Evolutionary conservation across 225 moss, liverwort and hornwort species (phyloP).

Genomic region (Marchantia paleacea): DNA sequence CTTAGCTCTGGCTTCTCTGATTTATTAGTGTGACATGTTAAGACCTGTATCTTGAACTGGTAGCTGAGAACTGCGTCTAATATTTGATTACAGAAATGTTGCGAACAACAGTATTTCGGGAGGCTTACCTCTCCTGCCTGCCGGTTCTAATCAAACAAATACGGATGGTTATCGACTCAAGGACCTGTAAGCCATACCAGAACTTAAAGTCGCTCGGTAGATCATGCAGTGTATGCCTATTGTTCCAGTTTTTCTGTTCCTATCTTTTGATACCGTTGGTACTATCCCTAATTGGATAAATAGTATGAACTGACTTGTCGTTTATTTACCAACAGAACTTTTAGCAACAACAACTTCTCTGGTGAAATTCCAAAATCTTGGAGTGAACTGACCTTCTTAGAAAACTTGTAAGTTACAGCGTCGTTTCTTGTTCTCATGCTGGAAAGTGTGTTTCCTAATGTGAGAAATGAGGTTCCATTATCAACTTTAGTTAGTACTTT

Average conservation of each 20-base stretch:
- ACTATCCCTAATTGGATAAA: background rate
- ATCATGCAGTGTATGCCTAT: background rate
- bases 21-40: too few relatives aligned
- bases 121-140: background rate
- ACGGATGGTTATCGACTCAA: background rate
- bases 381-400: background rate
- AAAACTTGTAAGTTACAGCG: slow-evolving; percentile 4
- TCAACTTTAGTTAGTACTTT: too few relatives aligned
- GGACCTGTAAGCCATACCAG: background rate
- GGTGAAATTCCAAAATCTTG: slow-evolving; percentile 12
- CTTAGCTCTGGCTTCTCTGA: too few relatives aligned
- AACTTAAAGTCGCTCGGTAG: too few relatives aligned
- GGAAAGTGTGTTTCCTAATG: too few relatives aligned
- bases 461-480: too few relatives aligned
- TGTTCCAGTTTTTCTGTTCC: background rate
- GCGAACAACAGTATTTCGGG: background rate
- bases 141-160: background rate
- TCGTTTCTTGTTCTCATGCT: too few relatives aligned
- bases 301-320: background rate
- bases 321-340: background rate
- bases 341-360: slow-evolving; percentile 8
- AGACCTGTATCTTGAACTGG: background rate
- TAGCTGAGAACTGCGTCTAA: background rate
- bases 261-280: too few relatives aligned
- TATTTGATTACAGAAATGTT: background rate